Conservation (phyloP, 2,329 filamentous ascomycete species). For the Phialocephala sp. region DNA sequence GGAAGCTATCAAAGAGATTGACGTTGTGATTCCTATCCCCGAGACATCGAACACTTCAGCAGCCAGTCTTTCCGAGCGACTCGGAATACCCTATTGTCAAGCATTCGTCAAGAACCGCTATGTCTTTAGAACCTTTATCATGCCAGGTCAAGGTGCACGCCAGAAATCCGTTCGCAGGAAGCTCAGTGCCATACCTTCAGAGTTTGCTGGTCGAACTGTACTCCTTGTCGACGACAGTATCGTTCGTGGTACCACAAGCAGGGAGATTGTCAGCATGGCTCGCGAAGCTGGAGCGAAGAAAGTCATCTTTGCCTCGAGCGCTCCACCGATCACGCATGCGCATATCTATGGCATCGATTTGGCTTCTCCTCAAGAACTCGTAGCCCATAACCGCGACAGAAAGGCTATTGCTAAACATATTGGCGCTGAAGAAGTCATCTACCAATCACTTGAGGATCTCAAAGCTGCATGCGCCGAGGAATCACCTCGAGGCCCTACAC, state of each 20-base stretch:
- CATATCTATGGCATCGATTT: slow-evolving; percentile 88
- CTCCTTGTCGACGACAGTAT: slow-evolving; percentile 89
- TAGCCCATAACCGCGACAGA: slow-evolving; percentile 70
- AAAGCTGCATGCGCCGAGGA: slow-evolving; percentile 78
- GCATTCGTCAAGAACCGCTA: slow-evolving; percentile 92
- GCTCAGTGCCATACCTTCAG: slow-evolving; percentile 82
- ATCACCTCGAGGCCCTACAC: slow-evolving; percentile 61
- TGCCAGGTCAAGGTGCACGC: slow-evolving; percentile 79
- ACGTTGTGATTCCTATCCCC: slow-evolving; percentile 83
- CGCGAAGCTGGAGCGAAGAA: slow-evolving; percentile 81
- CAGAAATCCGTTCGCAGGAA: slow-evolving; percentile 90
- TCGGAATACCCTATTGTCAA: slow-evolving; percentile 79
- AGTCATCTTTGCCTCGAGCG: slow-evolving; percentile 83
- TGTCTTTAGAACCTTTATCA: slow-evolving; percentile 86
- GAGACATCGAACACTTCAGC: slow-evolving; percentile 86
- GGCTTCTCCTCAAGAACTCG: slow-evolving; percentile 72
- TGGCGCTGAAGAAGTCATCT: slow-evolving; percentile 78
- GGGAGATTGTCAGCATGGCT: slow-evolving; percentile 84
- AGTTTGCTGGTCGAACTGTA: slow-evolving; percentile 82
- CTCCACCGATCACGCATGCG: slow-evolving; percentile 81
- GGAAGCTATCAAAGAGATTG: slow-evolving; percentile 75
- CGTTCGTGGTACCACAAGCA: slow-evolving; percentile 82
- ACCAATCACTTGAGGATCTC: slow-evolving; percentile 79
- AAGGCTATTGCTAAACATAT: slow-evolving; percentile 69
- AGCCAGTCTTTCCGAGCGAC: slow-evolving; percentile 72